Conservation (phyloP, 768 basidiomycete genomes). For the Chalciporus sphaerocephalus region DNA sequence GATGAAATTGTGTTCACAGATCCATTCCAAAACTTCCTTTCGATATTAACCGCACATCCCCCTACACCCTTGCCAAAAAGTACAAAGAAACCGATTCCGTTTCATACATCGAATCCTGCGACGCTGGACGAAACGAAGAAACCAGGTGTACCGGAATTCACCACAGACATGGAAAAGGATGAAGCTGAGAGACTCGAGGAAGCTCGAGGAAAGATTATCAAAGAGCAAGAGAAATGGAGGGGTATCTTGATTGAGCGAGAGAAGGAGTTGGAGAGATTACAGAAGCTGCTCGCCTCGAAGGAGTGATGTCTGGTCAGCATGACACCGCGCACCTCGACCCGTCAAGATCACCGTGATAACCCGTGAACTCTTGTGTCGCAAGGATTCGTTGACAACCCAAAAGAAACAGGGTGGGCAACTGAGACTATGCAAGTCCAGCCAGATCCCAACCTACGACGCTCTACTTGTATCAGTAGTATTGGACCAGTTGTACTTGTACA, state of each 20-base stretch:
- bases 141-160: conserved; percentile 79
- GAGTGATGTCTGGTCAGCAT: conserved; percentile 7
- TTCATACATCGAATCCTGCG: conserved; percentile 56
- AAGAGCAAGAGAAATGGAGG: conserved; percentile 75
- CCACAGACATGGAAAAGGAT: conserved; percentile 77
- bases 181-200: conserved; percentile 78
- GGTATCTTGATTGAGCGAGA: conserved; percentile 71
- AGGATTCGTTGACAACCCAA: neutral
- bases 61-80: conserved; percentile 74
- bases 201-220: conserved; percentile 63
- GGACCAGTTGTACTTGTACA: too few species aligned
- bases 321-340: neutral
- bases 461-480: too few species aligned
- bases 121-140: conserved; percentile 62
- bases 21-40: conserved; percentile 83
- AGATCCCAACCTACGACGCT: too few species aligned
- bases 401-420: neutral
- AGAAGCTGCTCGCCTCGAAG: conserved; percentile 40
- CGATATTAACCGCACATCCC: conserved; percentile 72
- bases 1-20: conserved; percentile 97
- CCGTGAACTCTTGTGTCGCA: neutral
- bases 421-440: too few species aligned
- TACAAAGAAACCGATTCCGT: conserved; percentile 60
- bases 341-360: neutral
- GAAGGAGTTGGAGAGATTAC: conserved; percentile 69